phyloP scores from a whole-genome alignment of 495 filamentous ascomycete genomes.

The Ascodesmis nigricans region DNA sequence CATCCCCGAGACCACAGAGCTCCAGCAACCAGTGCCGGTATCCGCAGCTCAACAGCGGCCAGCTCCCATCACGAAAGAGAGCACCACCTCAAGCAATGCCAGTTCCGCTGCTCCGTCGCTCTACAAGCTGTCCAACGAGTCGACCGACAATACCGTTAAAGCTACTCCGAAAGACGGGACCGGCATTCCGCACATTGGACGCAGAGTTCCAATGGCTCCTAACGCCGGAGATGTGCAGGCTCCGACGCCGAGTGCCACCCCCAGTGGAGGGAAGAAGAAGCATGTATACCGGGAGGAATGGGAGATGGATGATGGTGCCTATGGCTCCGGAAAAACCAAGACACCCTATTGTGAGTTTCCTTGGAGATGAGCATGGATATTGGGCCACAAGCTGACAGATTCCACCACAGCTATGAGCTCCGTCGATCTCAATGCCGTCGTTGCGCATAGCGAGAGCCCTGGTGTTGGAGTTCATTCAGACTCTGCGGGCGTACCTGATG shows the following conservation, averaged over 20 bases:
- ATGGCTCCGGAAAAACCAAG: slow-evolving; percentile 12
- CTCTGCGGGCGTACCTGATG: slow-evolving; percentile 19
- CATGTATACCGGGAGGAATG: slow-evolving; percentile 21
- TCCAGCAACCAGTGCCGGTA: slow-evolving; percentile 13
- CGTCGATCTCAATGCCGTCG: slow-evolving; percentile 77
- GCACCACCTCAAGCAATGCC: slow-evolving; percentile 27
- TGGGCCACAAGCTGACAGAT: slow-evolving; percentile 33
- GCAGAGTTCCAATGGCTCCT: slow-evolving; percentile 79
- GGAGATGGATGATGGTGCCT: slow-evolving; percentile 21
- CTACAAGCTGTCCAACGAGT: slow-evolving; percentile 34
- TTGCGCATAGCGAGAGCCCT: slow-evolving; percentile 43
- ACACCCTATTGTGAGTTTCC: slow-evolving; percentile 7
- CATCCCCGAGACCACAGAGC: slow-evolving; percentile 13
- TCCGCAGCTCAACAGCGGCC: no score
- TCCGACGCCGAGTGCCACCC: slow-evolving; percentile 63
- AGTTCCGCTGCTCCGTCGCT: slow-evolving; percentile 18
- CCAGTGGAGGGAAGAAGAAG: slow-evolving; percentile 45
- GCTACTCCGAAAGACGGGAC: slow-evolving; percentile 12
- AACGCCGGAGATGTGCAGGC: slow-evolving; percentile 94
- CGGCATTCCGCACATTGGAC: slow-evolving; percentile 77
- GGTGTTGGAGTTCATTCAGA: slow-evolving; percentile 42
- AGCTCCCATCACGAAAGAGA: no score
- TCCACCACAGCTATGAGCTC: slow-evolving; percentile 47
- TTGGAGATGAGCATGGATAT: background rate
- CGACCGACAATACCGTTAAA: slow-evolving; percentile 17